A percentile compares a stretch with the other conserved stretches of the same genome.
Conservation (phyloP, 768 basidiomycete species). For the Tricholoma saponaceum region DNA sequence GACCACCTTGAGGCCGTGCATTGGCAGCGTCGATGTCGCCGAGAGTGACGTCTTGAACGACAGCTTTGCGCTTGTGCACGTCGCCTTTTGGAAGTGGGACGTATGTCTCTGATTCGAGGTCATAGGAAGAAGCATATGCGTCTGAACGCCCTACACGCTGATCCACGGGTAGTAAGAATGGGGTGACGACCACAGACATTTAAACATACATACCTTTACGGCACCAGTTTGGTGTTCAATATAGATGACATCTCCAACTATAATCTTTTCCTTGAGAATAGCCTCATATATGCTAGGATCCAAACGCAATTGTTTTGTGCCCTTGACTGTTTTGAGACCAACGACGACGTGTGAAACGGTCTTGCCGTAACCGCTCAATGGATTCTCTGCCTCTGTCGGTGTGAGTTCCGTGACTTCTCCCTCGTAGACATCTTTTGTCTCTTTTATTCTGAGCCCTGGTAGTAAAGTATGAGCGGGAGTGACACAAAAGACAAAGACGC, state of each 20-base stretch:
- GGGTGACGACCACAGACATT: background rate
- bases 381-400: conserved; percentile 95
- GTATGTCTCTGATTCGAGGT: conserved; percentile 97
- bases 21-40: conserved; percentile 97
- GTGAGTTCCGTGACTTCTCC: conserved; percentile 98
- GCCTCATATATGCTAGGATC: conserved; percentile 97
- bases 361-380: conserved; percentile 95
- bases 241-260: conserved; percentile 95
- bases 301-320: conserved; percentile 90
- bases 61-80: conserved; percentile 21
- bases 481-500: too few relatives aligned
- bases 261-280: conserved; percentile 95
- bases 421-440: conserved; percentile 98
- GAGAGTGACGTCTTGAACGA: conserved; percentile 34
- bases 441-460: conserved; percentile 92
- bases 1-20: conserved; percentile 91
- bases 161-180: conserved; percentile 4
- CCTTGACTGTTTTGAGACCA: conserved; percentile 89
- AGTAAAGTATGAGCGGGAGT: too few relatives aligned
- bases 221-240: conserved; percentile 92
- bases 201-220: conserved; percentile 70
- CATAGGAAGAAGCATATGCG: conserved; percentile 95
- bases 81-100: conserved; percentile 74
- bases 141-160: conserved; percentile 96
- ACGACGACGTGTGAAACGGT: conserved; percentile 98